phyloP scores from a whole-genome alignment of 192 early-diverging fungal genomes.

The Backusella circina region DNA sequence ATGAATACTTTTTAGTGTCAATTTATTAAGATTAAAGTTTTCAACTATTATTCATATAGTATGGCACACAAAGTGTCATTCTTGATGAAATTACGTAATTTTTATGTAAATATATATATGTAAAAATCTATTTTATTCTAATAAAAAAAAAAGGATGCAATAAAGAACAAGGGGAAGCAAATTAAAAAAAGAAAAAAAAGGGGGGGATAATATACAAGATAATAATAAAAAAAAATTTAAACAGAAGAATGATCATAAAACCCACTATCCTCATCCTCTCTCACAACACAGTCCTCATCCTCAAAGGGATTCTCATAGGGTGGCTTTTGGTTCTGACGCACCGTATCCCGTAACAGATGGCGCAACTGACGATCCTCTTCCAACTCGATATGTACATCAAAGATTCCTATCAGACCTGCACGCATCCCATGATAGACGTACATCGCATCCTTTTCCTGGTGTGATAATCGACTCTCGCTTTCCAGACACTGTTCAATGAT shows the following conservation, averaged over 20 bases:
- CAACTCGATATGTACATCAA: conserved; percentile 12
- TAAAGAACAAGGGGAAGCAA: not conserved
- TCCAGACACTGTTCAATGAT: conserved; percentile 29
- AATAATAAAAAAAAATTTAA: not conserved
- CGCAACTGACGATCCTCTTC: not conserved
- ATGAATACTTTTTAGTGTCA: not conserved
- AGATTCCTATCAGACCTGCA: conserved; percentile 21
- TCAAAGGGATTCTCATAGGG: conserved; percentile 30
- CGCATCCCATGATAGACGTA: conserved; percentile 38
- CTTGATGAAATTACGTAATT: no score
- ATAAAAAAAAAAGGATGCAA: not conserved
- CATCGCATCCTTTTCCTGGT: conserved; percentile 35
- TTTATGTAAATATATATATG: not conserved
- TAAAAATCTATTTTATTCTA: not conserved
- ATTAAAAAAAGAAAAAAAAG: not conserved
- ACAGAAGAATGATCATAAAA: conserved; percentile 7
- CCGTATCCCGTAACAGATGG: not conserved
- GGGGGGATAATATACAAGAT: not conserved
- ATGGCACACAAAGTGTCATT: no score
- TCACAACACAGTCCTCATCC: conserved; percentile 26
- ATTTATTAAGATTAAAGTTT: no score
- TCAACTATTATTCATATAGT: no score
- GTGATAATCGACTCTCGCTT: conserved; percentile 31
- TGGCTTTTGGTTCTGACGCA: not conserved
- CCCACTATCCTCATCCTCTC: conserved; percentile 11